phyloP scores from a whole-genome alignment of 495 filamentous ascomycete species.

The Platismatia glauca region DNA sequence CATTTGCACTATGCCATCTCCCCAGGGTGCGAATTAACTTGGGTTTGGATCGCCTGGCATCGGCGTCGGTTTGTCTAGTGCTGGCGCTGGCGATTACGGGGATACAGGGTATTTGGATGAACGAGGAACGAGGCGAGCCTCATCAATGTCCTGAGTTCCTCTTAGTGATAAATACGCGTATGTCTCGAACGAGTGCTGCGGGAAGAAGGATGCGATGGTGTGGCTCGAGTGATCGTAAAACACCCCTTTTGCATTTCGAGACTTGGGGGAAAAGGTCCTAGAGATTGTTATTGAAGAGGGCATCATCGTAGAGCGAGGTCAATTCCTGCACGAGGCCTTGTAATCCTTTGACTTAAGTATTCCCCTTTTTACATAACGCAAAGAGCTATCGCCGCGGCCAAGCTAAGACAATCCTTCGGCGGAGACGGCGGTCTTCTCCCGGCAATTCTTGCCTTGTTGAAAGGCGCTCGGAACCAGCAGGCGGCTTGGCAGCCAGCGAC shows the following conservation, averaged over 20 bases:
- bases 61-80: slow-evolving; percentile 11
- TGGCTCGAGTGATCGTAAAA: no score
- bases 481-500: no score
- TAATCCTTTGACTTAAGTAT: no score
- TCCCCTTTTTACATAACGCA: no score
- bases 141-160: slow-evolving; percentile 13
- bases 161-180: no score
- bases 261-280: no score
- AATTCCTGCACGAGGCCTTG: no score
- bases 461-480: no score
- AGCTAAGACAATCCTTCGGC: neutral
- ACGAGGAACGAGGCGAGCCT: slow-evolving; percentile 1
- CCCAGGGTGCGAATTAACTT: slow-evolving; percentile 2
- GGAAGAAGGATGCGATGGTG: slow-evolving; percentile 3
- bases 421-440: neutral
- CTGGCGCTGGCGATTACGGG: slow-evolving; percentile 5
- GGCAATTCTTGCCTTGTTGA: neutral
- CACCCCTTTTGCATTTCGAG: no score
- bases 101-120: neutral
- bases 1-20: slow-evolving; percentile 10
- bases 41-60: slow-evolving; percentile 7
- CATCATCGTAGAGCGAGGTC: no score
- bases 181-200: slow-evolving; percentile 9
- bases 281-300: no score
- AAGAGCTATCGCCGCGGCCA: neutral